Evolutionary conservation across 75 land plant genomes (phyloP), one percentile per base, ranked within the genome.

Genomic region (Gnetum montanum): DNA sequence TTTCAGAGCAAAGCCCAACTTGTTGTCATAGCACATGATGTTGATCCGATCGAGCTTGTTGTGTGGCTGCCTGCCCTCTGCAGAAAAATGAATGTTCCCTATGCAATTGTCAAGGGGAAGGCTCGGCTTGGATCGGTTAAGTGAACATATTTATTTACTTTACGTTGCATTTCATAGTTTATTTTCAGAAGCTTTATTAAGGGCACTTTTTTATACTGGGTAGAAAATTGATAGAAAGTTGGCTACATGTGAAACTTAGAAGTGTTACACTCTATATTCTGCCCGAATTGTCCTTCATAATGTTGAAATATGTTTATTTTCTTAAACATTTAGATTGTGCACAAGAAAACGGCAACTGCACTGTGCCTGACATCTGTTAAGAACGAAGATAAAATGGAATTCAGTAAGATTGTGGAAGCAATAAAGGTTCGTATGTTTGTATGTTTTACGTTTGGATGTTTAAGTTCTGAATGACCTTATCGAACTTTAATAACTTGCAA

Each of bases 1-100:
- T 45, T 62, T 22, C 65, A 83, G 80, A 78, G 78, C 29, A 83
- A 83, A 40, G 87, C 84, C 3, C 87, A 83, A 49, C 36, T 80
- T 31, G 87, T 83, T 1, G 74, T 83, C 8, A 80, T 83, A 51
- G 87, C 87, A 16, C 87, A 80, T 54, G 84, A 83, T 66, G 87
- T 83, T 0, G 87, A 83, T 53, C 87, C 84, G 0, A 80, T 83
- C 24, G 87, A 83, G 66, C 43, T 83, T 41, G 87, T 83, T 18
- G 75, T 83, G n/a, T 83, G 85, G 82, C 71, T 82, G 1, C 85
- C 83, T 8, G 78, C 85, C 1, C 48, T 83, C 24, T 83, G 86
- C 72, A 59, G 79, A 60, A 83, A 83, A 46, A 83, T 79, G 81
- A 77, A 78, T 19, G 52, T 81, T 52, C 85, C 83, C 6, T 82